These are phyloP conservation scores for Fabrea salina DNA, from an alignment of 169 alveolate genomes.

Conservation along the genomic window DNA sequence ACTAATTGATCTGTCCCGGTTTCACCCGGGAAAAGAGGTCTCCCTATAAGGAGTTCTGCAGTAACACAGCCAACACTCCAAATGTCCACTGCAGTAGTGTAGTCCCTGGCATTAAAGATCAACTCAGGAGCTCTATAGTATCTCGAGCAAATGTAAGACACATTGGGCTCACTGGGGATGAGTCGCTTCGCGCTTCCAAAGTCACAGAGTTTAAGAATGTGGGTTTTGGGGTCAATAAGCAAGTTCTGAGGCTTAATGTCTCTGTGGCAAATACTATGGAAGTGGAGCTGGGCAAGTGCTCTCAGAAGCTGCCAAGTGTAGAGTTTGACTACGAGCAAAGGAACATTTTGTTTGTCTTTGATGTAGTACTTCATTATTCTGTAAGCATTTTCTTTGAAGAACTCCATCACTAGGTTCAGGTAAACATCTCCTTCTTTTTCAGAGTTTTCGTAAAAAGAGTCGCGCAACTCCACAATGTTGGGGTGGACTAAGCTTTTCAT, in stretches of 20 bases:
- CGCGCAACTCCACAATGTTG: constrained; percentile 66
- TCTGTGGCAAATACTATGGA: constrained; percentile 94
- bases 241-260: constrained; percentile 98
- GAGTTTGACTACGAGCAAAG: constrained; percentile 87
- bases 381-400: constrained; percentile 93
- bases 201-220: constrained; percentile 94
- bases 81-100: constrained; percentile 95
- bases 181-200: constrained; percentile 97
- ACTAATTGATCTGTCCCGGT: constrained; percentile 94
- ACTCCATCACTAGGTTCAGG: constrained; percentile 96
- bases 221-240: constrained; percentile 90
- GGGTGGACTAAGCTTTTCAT: constrained; percentile 72
- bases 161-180: constrained; percentile 85
- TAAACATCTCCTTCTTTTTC: constrained; percentile 59
- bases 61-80: constrained; percentile 97
- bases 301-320: constrained; percentile 93
- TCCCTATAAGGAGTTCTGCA: constrained; percentile 93
- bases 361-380: constrained; percentile 87
- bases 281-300: constrained; percentile 93
- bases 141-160: constrained; percentile 94
- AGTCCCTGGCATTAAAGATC: constrained; percentile 96
- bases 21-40: constrained; percentile 95
- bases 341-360: constrained; percentile 86
- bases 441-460: constrained; percentile 75
- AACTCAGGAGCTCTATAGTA: constrained; percentile 99